phyloP scores from a whole-genome alignment of 305 asterid genomes.

The Fraxinus nigra region DNA sequence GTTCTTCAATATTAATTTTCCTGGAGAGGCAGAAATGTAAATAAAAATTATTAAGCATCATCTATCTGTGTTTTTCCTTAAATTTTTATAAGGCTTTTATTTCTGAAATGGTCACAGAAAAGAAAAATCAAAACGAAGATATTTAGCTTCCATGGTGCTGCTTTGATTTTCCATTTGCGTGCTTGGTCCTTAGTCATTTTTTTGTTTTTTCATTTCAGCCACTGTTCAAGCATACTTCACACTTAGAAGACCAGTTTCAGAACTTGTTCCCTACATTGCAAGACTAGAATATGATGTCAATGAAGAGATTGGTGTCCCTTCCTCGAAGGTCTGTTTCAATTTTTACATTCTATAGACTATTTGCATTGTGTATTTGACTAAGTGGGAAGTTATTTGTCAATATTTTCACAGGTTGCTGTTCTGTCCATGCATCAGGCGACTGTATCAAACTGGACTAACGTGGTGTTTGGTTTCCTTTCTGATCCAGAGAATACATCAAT shows the following conservation, averaged over 20 bases:
- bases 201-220: constrained; percentile 54
- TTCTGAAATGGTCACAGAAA: neutral
- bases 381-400: constrained; percentile 8
- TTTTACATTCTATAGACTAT: constrained; percentile 7
- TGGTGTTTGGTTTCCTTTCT: constrained; percentile 80
- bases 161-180: neutral
- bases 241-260: constrained; percentile 68
- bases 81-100: neutral
- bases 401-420: constrained; percentile 55
- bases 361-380: constrained; percentile 13
- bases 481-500: constrained; percentile 48
- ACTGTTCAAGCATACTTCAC: constrained; percentile 71
- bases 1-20: neutral
- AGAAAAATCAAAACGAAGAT: neutral
- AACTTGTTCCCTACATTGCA: constrained; percentile 63
- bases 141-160: neutral
- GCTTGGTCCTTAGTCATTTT: neutral
- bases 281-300: constrained; percentile 72
- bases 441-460: constrained; percentile 62
- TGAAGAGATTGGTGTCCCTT: constrained; percentile 79
- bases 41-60: neutral
- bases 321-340: constrained; percentile 58
- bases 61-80: neutral
- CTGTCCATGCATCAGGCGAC: constrained; percentile 67
- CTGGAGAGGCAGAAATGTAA: neutral